Evolutionary conservation across 305 asterid species (phyloP), one percentile per base, ranked within the genome.

Genomic region (Solanum hybrid): DNA sequence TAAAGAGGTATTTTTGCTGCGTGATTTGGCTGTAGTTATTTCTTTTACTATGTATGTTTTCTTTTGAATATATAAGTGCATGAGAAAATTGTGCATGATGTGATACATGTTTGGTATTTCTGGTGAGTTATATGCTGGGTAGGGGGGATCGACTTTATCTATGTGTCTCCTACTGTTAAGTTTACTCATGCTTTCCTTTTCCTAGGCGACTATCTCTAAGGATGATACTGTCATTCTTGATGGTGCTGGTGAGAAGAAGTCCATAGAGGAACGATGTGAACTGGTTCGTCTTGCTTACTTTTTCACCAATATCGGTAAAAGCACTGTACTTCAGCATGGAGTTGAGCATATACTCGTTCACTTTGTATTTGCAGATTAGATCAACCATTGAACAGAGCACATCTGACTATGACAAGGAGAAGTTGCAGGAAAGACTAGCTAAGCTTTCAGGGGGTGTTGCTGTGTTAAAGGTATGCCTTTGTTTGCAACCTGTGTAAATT

Each of bases 401-500:
- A 37, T 96, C 99, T 42, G 99, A 96, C 85, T 97, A 96, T 78
- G 99, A 96, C 91, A 97, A 96, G 93, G 99, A 95, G 94, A 97
- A 97, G 92, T 88, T 94, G 90, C 99, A 97, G 92, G 99, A 96
- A 89, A 93, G 99, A 92, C 95, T 96, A 24, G 99, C 98, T 5
- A 95, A 95, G 90, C 95, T 95, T 81, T 95, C 98, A 84, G 98
- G 98, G 40, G 98, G 98, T 66, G 98, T 95, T 10, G 98, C 97
- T 78, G 98, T 95, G 36, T 93, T 95, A 3, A 95, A 95, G 97
- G 98, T 95, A n/a, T 60, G 82, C 40, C 9, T 29, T n/a, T 34
- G n/a, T 82, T 77, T 6, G 45, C 45, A 85, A 85, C 87, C 5
- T 19, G 42, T 56, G 87, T 60, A 31, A 5, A 82, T 29, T n/a